Evolutionary conservation across 2,329 filamentous ascomycete species (phyloP), one percentile per base, ranked within the genome.

Genomic region (Cladophialophora psammophila): DNA sequence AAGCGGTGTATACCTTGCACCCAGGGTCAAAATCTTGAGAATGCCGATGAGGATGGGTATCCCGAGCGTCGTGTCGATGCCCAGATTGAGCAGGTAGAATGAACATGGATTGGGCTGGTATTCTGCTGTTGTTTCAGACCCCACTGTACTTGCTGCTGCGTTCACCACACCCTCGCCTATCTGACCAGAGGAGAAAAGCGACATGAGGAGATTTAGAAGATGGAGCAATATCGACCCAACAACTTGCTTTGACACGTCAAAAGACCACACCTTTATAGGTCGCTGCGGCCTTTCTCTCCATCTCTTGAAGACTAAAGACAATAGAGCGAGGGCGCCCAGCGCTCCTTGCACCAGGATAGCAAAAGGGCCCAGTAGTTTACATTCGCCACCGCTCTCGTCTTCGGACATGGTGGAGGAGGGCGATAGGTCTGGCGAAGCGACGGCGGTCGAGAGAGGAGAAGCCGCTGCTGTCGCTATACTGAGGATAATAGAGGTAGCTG

Each of bases 171-270:
- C 74, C 38, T 80, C 77, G 45, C 80, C 77, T 40, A 98, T 91
- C 74, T 91, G 89, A 2, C 93, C 94, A 63, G 92, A 94, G 0
- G 93, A 96, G 72, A 99, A 86, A 91, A 98, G 93, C 55, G 93
- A 96, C 91, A 99, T 96, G 78, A 97, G 88, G 61, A 99, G 85
- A 77, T 99, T 99, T 72, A 94, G 92, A 53, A 94, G 85, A 80
- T 99, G 95, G 38, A 97, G 88, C 78, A 99, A 85, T 54, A 93
- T 90, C 35, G 93, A 96, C 26, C 95, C 95, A 75, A 98, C 91
- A 62, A 99, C 93, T 83, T 99, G 95, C 83, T 99, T 99, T 36
- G 93, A 96, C 31, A 90, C 95, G 77, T 99, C 95, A 78, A 98
- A 99, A 78, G 92, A 94, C 94, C 95, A 99, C 72, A 99, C 93